Percentiles rank a stretch among this genome's conserved stretches.
phyloP scores from a whole-genome alignment of 495 filamentous ascomycete species.

The Aspergillus sparsus region DNA sequence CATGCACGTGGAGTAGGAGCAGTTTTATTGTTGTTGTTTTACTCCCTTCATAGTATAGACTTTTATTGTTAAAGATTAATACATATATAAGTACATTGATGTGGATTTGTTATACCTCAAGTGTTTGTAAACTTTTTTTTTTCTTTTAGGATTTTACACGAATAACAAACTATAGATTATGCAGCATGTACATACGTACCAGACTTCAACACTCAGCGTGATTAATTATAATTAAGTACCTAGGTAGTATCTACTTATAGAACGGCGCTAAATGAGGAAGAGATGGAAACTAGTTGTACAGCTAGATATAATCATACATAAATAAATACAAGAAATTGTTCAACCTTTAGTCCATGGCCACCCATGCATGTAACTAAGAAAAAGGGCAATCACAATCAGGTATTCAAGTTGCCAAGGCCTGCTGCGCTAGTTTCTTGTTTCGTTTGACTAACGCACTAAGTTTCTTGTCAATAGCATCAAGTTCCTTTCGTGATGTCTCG shows the following conservation, averaged over 20 bases:
- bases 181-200: too few relatives aligned
- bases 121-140: too few relatives aligned
- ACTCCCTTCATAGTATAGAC: neutral
- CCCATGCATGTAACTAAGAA: neutral
- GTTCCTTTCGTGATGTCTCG: conserved; percentile 45
- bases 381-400: neutral
- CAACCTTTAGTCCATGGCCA: neutral
- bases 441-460: conserved; percentile 49
- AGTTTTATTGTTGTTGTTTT: neutral
- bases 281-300: neutral
- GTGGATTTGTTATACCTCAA: too few relatives aligned
- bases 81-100: too few relatives aligned
- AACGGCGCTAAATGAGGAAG: too few relatives aligned
- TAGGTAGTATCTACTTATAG: too few relatives aligned
- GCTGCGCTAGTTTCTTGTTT: conserved; percentile 50
- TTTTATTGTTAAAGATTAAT: neutral
- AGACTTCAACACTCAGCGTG: too few relatives aligned
- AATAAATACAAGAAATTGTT: neutral
- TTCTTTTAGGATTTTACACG: too few relatives aligned
- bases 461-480: conserved; percentile 49
- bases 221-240: too few relatives aligned
- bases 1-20: conserved; percentile 6
- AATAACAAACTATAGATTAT: too few relatives aligned
- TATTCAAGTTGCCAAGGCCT: conserved; percentile 34
- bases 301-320: neutral